Percentiles rank a stretch among this genome's conserved stretches.
Evolutionary conservation across 2,329 filamentous ascomycete species (phyloP).

Genomic region (Diplodia mutila): DNA sequence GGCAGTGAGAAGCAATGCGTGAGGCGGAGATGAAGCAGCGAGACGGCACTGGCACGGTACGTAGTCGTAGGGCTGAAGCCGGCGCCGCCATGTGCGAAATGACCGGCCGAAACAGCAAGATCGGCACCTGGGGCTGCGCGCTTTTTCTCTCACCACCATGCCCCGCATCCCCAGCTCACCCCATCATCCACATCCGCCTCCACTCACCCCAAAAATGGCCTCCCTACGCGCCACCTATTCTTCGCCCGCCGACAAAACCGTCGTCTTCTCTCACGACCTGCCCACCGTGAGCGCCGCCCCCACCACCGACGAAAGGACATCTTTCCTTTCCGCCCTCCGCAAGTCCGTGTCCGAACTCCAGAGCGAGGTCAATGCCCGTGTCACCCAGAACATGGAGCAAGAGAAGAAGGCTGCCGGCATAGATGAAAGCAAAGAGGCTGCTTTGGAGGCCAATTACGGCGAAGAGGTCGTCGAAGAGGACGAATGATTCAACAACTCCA

Average conservation of each 20-base stretch:
- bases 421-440: conserved; percentile 43
- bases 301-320: conserved; percentile 56
- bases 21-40: conserved; percentile 2
- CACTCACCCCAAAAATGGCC: conserved; percentile 30
- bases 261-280: conserved; percentile 33
- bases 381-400: conserved; percentile 75
- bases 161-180: conserved; percentile 31
- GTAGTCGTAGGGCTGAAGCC: conserved; percentile 25
- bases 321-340: conserved; percentile 64
- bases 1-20: not conserved
- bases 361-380: conserved; percentile 67
- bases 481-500: not conserved
- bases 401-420: conserved; percentile 56
- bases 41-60: conserved; percentile 3
- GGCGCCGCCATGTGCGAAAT: too few relatives aligned
- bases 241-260: conserved; percentile 52
- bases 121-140: not conserved
- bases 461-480: conserved; percentile 77
- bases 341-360: conserved; percentile 63
- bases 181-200: conserved; percentile 18
- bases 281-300: conserved; percentile 31
- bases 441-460: conserved; percentile 74
- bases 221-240: conserved; percentile 58
- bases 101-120: not conserved
- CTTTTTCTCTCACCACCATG: conserved; percentile 35